Percentiles rank a stretch among this genome's conserved stretches.
phyloP scores from a whole-genome alignment of 148 eudicot genomes.

The Persicaria tinctoria region DNA sequence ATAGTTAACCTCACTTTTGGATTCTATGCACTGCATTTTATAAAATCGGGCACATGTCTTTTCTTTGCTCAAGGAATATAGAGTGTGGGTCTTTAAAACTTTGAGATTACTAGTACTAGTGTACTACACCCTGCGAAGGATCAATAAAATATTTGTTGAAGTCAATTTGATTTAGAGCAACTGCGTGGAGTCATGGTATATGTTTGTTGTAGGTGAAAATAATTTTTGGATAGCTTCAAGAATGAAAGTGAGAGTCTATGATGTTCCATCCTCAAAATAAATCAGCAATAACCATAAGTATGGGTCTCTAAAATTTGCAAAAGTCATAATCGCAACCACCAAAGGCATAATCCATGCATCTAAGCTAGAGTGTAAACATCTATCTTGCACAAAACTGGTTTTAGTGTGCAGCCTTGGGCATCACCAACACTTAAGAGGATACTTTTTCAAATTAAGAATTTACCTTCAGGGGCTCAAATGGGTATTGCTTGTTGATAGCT shows the following conservation, averaged over 20 bases:
- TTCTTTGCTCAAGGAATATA: conserved; percentile 61
- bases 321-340: not conserved
- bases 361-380: not conserved
- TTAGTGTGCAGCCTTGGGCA: no score
- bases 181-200: not conserved
- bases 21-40: conserved; percentile 41
- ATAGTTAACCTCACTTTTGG: conserved; percentile 24
- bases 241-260: not conserved
- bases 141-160: conserved; percentile 9
- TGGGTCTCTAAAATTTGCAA: not conserved
- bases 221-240: not conserved
- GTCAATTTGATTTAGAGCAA: not conserved
- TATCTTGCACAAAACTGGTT: no score
- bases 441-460: not conserved
- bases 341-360: not conserved
- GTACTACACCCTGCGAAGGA: conserved; percentile 37
- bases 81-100: conserved; percentile 48
- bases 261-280: no score
- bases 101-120: conserved; percentile 26
- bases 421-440: not conserved
- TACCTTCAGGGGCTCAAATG: conserved; percentile 73
- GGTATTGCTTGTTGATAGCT: conserved; percentile 67
- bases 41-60: conserved; percentile 58
- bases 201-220: not conserved
- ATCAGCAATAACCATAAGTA: no score